These are phyloP conservation scores for Russula brevipes DNA, from an alignment of 768 basidiomycete species.

Conservation along the genomic window DNA sequence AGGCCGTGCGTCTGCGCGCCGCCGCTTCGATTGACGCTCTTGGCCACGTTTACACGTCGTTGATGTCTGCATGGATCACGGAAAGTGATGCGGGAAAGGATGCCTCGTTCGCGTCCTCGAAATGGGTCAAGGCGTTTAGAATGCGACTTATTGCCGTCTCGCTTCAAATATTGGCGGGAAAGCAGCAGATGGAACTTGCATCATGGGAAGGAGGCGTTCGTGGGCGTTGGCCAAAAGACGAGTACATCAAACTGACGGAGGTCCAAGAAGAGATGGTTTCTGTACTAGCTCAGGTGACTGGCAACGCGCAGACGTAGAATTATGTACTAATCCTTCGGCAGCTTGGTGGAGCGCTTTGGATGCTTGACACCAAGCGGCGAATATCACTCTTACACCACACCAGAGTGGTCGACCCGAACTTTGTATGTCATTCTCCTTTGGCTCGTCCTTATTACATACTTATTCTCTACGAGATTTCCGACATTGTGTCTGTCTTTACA, in stretches of 20 bases:
- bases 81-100: constrained; percentile 18
- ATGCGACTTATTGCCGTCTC: constrained; percentile 31
- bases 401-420: constrained; percentile 50
- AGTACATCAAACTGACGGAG: constrained; percentile 42
- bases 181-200: constrained; percentile 36
- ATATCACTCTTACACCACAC: constrained; percentile 40
- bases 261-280: constrained; percentile 41
- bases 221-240: constrained; percentile 48
- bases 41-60: constrained; percentile 40
- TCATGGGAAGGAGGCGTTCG: constrained; percentile 45
- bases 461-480: constrained; percentile 32
- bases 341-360: constrained; percentile 40
- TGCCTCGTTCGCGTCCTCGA: constrained; percentile 4
- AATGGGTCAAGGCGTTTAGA: constrained; percentile 32
- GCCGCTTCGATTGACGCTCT: constrained; percentile 39
- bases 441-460: neutral
- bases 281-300: constrained; percentile 35
- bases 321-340: constrained; percentile 18
- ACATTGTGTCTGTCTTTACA: constrained; percentile 39
- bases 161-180: constrained; percentile 33
- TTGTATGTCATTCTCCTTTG: constrained; percentile 34
- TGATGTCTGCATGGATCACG: constrained; percentile 40
- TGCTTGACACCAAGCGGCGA: constrained; percentile 41
- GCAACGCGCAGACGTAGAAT: neutral
- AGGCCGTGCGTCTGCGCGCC: constrained; percentile 42